Percentiles rank a stretch among this genome's conserved stretches.
Evolutionary conservation across 2,329 filamentous ascomycete species (phyloP).

Genomic region (Sodiomyces alkalinus): DNA sequence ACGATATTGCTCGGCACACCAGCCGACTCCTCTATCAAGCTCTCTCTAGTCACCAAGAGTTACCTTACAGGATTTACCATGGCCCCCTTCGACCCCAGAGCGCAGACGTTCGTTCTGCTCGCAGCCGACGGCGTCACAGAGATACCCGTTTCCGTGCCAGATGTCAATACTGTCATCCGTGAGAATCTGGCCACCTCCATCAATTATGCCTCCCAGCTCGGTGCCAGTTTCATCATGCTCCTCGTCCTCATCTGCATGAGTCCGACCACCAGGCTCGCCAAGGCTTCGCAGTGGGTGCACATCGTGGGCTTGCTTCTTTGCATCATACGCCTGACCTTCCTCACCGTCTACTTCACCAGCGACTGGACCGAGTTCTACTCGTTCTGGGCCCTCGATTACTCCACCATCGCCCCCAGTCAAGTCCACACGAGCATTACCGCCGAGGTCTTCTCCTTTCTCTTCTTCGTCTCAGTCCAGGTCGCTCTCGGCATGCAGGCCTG

Average conservation of each 20-base stretch:
- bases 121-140: conserved; percentile 15
- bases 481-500: conserved; percentile 37
- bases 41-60: too few relatives aligned
- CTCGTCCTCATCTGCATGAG: conserved; percentile 53
- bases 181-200: conserved; percentile 27
- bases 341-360: conserved; percentile 44
- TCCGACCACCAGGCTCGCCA: conserved; percentile 45
- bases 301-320: conserved; percentile 42
- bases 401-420: conserved; percentile 24
- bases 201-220: conserved; percentile 57
- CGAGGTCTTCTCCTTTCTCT: conserved; percentile 25
- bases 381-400: conserved; percentile 38
- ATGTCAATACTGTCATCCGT: conserved; percentile 17
- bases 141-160: conserved; percentile 16
- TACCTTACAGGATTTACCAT: too few relatives aligned
- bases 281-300: conserved; percentile 52
- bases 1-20: too few relatives aligned
- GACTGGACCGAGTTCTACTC: conserved; percentile 47
- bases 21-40: too few relatives aligned
- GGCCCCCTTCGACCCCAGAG: conserved; percentile 17
- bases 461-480: conserved; percentile 28
- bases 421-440: conserved; percentile 21
- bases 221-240: conserved; percentile 50
- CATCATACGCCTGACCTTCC: conserved; percentile 40
- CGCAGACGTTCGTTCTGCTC: conserved; percentile 20